These are phyloP conservation scores for Talaromyces funiculosus DNA, from an alignment of 2,329 filamentous ascomycete species.

Conservation along the genomic window DNA sequence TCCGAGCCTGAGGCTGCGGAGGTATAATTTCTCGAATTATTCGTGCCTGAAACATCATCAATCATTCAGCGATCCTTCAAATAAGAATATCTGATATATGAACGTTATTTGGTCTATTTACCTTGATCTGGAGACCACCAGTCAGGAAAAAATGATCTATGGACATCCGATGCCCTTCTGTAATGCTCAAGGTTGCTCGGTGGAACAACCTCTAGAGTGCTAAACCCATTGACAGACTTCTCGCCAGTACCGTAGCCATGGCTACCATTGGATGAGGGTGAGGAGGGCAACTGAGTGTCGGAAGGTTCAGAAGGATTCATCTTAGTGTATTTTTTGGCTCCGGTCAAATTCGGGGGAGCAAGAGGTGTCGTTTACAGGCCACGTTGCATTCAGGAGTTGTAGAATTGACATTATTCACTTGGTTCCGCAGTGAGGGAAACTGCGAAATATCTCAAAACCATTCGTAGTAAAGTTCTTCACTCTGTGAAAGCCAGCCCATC, in stretches of 20 bases:
- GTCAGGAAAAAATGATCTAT: neutral
- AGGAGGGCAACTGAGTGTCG: neutral
- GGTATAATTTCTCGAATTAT: neutral
- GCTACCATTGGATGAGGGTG: neutral
- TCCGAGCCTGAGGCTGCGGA: neutral
- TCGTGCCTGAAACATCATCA: neutral
- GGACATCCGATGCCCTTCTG: neutral
- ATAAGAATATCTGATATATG: neutral
- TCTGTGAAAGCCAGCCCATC: neutral
- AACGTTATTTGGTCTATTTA: neutral
- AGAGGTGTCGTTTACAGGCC: neutral
- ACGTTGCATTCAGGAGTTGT: neutral
- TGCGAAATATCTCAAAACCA: neutral
- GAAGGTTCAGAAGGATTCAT: neutral
- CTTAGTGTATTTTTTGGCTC: neutral
- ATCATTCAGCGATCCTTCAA: neutral
- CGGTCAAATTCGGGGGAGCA: neutral
- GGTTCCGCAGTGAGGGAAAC: neutral
- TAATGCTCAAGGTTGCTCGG: conserved; percentile 4
- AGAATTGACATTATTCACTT: neutral
- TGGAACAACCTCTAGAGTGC: conserved; percentile 9
- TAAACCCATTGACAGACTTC: neutral
- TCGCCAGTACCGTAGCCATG: neutral
- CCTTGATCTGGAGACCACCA: neutral
- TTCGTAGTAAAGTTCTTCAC: neutral